phyloP scores from a whole-genome alignment of 805 yeast species.

The Pichia exigua region DNA sequence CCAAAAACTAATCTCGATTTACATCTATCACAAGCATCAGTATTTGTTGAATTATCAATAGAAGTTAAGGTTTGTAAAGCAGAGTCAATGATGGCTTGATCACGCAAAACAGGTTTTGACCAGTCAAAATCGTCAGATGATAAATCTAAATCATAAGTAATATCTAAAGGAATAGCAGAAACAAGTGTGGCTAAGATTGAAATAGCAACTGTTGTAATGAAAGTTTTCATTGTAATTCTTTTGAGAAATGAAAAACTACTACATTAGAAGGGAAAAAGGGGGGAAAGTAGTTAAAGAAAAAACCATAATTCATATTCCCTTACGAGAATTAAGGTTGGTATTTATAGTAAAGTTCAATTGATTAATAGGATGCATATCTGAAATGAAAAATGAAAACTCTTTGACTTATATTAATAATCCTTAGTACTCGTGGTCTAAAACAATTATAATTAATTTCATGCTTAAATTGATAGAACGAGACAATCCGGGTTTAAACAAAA shows the following conservation, averaged over 20 bases:
- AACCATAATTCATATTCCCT: too few species aligned
- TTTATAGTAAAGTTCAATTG: too few species aligned
- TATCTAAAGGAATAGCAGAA: conserved; percentile 2
- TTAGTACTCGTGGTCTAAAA: too few species aligned
- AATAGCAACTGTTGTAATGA: background rate
- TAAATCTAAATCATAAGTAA: conserved; percentile 4
- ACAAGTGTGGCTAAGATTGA: conserved; percentile 3
- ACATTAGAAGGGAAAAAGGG: background rate
- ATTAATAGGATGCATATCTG: too few species aligned
- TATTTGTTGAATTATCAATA: conserved; percentile 8
- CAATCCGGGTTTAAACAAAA: too few species aligned
- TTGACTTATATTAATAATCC: too few species aligned
- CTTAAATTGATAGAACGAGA: too few species aligned
- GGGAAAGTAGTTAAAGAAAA: background rate
- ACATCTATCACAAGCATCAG: conserved; percentile 29
- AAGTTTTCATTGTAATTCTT: background rate
- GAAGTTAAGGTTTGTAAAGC: conserved; percentile 4
- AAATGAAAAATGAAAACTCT: too few species aligned
- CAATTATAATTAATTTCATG: too few species aligned
- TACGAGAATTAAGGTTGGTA: too few species aligned
- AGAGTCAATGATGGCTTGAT: conserved; percentile 2
- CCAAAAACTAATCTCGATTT: conserved; percentile 30
- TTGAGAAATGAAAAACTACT: background rate
- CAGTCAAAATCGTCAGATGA: conserved; percentile 3
- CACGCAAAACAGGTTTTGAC: conserved; percentile 3